Base-by-base conservation (phyloP, 306 rosid species). In the Pterocarpus santalinus region DNA sequence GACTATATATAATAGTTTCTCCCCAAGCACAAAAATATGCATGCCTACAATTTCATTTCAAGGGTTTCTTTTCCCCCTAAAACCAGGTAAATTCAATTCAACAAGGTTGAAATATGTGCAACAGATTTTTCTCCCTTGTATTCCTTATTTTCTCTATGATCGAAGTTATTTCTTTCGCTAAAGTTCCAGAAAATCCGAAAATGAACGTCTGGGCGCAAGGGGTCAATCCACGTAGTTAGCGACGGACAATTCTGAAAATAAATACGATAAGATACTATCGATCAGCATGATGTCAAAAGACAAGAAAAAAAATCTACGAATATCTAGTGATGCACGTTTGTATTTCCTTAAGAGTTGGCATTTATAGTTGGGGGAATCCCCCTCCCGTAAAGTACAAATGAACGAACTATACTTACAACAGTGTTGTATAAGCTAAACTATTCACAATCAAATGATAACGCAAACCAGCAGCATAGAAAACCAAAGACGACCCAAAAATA, bases 381-480 rank as follows among this genome's bases (percentile, higher is more conserved):
- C 43, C 79, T 56, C 17, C 5, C 65, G 9, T n/a, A 36, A 9
- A 51, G 75, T 64, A 47, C 62, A 60, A 73, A 67, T 73, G 46
- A 56, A 70, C 76, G 35, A 55, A 73, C 90, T 88, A 85, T 86
- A 90, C 90, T 88, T 30, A 80, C 64, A 67, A 73, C 68, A 66
- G 58, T 67, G 39, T 34, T 70, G 81, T 69, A 76, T 22, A 52
- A 56, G 56, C 71, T 39, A 65, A 69, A 66, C 80, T 78, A 71
- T 66, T 46, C 84, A 80, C 78, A 83, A 57, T 17, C 46, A 63
- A 67, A 85, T 71, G 57, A 69, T 60, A 34, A 69, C 13, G 75
- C 77, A 85, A 80, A 84, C 87, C 79, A 71, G 53, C 67, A 47
- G 63, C 71, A 76, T n/a, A 46, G 28, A 75, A 51, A 75, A 52